These are phyloP conservation scores for Alternaria ethzedia DNA, from an alignment of 2,329 filamentous ascomycete species.

Conservation along the genomic window DNA sequence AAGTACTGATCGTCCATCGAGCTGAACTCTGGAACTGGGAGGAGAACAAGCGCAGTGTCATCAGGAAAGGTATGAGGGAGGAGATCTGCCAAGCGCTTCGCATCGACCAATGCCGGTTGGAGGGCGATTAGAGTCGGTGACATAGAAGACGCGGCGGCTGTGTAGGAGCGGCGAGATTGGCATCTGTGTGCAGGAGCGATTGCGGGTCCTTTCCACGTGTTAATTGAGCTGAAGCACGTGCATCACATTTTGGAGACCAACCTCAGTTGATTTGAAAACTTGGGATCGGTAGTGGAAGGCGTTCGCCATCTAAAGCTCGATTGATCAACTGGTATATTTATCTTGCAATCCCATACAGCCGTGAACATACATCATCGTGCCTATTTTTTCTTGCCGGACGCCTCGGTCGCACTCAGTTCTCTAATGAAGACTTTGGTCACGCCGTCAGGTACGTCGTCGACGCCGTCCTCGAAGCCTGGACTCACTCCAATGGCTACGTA, in stretches of 20 bases:
- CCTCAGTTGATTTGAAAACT: not conserved
- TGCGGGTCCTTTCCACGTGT: not conserved
- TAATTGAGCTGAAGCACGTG: not conserved
- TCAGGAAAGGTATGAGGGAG: not conserved
- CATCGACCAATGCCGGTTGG: not conserved
- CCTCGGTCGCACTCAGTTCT: conserved; percentile 85
- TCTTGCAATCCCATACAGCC: not conserved
- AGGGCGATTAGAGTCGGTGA: not conserved
- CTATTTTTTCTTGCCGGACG: conserved; percentile 79
- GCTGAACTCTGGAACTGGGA: not conserved
- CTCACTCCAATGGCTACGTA: conserved; percentile 81
- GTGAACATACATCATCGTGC: not conserved
- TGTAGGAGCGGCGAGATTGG: not conserved
- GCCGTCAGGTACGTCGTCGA: conserved; percentile 78
- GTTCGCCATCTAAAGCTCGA: not conserved
- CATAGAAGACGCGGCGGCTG: not conserved
- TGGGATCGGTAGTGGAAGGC: not conserved
- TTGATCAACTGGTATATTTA: conserved; percentile 3
- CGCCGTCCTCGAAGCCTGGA: conserved; percentile 86
- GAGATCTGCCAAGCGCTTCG: not conserved
- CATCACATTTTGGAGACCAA: not conserved
- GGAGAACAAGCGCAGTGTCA: not conserved
- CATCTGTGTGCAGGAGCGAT: not conserved
- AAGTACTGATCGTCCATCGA: not conserved
- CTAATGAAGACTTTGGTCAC: conserved; percentile 78